Evolutionary conservation across 2,329 filamentous ascomycete species (phyloP).

Genomic region (Hymenoscyphus albidus): DNA sequence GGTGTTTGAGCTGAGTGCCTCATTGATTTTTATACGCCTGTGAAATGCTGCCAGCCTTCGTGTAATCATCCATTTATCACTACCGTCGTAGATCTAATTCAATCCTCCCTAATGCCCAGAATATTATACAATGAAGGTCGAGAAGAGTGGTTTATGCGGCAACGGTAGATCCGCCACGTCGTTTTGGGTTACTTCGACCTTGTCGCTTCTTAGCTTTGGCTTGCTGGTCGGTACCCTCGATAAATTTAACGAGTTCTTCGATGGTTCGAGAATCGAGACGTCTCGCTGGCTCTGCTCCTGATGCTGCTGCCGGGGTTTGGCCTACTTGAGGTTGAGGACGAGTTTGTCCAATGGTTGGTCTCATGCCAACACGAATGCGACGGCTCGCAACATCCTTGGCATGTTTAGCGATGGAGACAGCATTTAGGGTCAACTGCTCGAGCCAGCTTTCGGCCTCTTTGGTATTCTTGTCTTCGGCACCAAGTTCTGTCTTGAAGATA

Average conservation of each 20-base stretch:
- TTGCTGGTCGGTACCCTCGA: constrained; percentile 68
- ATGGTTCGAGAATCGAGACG: constrained; percentile 76
- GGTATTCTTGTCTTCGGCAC: constrained; percentile 90
- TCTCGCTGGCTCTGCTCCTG: constrained; percentile 33
- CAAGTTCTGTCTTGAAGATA: constrained; percentile 86
- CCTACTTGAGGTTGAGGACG: constrained; percentile 61
- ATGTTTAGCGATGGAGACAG: constrained; percentile 90
- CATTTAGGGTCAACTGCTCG: constrained; percentile 91
- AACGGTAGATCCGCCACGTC: constrained; percentile 39
- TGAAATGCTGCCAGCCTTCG: neutral
- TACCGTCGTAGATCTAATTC: neutral
- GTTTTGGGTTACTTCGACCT: constrained; percentile 53
- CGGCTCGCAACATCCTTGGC: constrained; percentile 80
- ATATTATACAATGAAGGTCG: constrained; percentile 3
- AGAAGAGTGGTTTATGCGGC: constrained; percentile 14
- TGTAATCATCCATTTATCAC: neutral
- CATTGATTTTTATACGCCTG: neutral
- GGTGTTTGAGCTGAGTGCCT: neutral
- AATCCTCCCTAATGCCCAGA: neutral
- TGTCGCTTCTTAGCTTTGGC: constrained; percentile 52
- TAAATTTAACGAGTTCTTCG: constrained; percentile 90
- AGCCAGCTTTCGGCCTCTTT: constrained; percentile 97
- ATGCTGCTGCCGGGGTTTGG: constrained; percentile 48
- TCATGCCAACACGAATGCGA: constrained; percentile 62
- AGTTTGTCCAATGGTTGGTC: constrained; percentile 51